Evolutionary conservation across 148 eudicot genomes (phyloP).

Genomic region (Arbutus unedo): DNA sequence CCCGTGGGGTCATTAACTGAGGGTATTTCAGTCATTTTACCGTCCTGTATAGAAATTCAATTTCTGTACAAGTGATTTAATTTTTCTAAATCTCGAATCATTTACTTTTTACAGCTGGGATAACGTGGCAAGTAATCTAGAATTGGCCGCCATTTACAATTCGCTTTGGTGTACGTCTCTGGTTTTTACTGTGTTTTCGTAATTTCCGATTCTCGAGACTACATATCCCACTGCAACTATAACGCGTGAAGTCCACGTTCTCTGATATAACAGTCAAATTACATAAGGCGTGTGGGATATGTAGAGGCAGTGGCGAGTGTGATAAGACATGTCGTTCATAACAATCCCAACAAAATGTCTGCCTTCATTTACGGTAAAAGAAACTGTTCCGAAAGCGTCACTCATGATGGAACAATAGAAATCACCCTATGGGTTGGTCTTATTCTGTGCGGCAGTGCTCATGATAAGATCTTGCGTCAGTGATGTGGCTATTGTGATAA

Average conservation of each 20-base stretch:
- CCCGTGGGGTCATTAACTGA: background rate
- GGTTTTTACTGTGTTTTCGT: background rate
- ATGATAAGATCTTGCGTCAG: too few species aligned
- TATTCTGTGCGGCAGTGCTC: too few species aligned
- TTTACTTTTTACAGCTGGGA: conserved; percentile 35
- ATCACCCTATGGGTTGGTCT: background rate
- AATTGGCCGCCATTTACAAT: conserved; percentile 35
- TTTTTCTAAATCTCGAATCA: too few species aligned
- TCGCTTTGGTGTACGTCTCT: conserved; percentile 8
- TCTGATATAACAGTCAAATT: background rate
- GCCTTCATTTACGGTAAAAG: background rate
- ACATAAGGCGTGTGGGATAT: background rate
- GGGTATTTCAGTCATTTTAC: background rate
- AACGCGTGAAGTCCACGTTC: background rate
- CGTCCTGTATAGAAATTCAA: too few species aligned
- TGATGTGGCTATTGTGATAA: too few species aligned
- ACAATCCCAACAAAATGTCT: background rate
- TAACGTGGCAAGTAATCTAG: conserved; percentile 51
- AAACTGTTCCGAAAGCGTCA: background rate
- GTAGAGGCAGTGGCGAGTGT: background rate
- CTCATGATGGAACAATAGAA: conserved; percentile 5
- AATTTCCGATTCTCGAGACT: conserved; percentile 7
- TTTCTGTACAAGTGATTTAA: background rate
- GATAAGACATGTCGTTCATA: background rate
- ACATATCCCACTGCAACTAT: background rate